These are phyloP conservation scores for Penicillium arizonense DNA, from an alignment of 495 filamentous ascomycete genomes.

Conservation along the genomic window DNA sequence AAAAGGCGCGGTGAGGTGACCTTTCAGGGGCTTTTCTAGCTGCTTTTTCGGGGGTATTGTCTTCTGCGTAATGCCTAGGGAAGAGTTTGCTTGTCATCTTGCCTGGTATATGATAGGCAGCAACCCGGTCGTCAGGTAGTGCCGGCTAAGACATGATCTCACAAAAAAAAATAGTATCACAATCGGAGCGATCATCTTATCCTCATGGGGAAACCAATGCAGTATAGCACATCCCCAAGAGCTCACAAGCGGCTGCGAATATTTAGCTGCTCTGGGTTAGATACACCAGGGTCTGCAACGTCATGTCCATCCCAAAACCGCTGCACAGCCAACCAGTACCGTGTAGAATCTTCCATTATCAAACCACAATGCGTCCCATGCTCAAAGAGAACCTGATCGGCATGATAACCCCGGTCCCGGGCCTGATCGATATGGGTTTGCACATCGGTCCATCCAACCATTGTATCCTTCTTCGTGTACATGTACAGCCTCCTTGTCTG, in stretches of 20 bases:
- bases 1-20: too few species aligned
- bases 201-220: too few species aligned
- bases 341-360: slow-evolving; percentile 21
- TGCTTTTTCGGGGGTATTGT: too few species aligned
- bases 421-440: slow-evolving; percentile 30
- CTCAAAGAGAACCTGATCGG: slow-evolving; percentile 24
- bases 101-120: too few species aligned
- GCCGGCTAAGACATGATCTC: too few species aligned
- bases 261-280: background rate
- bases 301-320: slow-evolving; percentile 17
- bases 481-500: slow-evolving; percentile 27
- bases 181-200: too few species aligned
- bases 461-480: slow-evolving; percentile 35
- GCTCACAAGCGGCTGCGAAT: slow-evolving; percentile 8
- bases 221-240: background rate
- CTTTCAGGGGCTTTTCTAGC: too few species aligned
- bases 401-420: slow-evolving; percentile 25
- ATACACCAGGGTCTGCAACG: background rate
- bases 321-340: slow-evolving; percentile 26
- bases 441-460: slow-evolving; percentile 35
- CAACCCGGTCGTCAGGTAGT: too few species aligned
- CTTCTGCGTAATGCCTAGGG: too few species aligned
- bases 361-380: slow-evolving; percentile 33
- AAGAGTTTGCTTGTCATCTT: too few species aligned
- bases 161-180: too few species aligned